These are phyloP conservation scores for Sphaerulina populicola DNA, from an alignment of 2,329 filamentous ascomycete species.

Conservation along the genomic window DNA sequence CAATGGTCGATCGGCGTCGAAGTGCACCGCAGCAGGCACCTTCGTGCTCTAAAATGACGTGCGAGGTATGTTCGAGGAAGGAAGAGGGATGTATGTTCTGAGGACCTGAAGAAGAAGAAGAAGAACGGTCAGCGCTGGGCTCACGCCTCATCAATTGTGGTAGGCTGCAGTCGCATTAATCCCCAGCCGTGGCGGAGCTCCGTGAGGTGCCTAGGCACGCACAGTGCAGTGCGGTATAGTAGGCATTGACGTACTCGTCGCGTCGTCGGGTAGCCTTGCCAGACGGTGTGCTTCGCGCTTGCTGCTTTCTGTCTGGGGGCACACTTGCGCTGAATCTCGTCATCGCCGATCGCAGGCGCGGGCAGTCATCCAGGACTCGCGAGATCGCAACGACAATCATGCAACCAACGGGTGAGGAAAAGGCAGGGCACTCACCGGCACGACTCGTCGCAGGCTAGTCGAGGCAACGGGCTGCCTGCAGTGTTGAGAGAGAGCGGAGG, in stretches of 20 bases:
- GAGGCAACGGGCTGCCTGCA: constrained; percentile 7
- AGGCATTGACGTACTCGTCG: constrained; percentile 10
- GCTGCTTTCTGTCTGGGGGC: neutral
- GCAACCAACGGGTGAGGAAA: neutral
- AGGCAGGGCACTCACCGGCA: constrained; percentile 6
- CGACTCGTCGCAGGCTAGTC: neutral
- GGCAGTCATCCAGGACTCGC: constrained; percentile 1
- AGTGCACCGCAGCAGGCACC: constrained; percentile 18
- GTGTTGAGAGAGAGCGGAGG: neutral
- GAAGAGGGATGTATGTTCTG: constrained; percentile 2
- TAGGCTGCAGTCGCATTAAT: constrained; percentile 19
- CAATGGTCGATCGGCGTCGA: constrained; percentile 12
- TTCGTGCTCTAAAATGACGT: constrained; percentile 19
- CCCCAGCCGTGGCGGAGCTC: constrained; percentile 1
- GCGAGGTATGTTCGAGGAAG: constrained; percentile 10
- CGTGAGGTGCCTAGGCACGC: constrained; percentile 1
- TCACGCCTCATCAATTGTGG: constrained; percentile 21
- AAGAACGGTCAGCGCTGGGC: constrained; percentile 13
- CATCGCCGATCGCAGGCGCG: constrained; percentile 7
- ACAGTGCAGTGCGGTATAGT: constrained; percentile 6
- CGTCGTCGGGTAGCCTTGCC: constrained; percentile 10
- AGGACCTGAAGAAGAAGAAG: constrained; percentile 12
- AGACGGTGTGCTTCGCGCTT: constrained; percentile 4
- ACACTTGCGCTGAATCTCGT: neutral
- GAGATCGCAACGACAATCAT: constrained; percentile 3